Evolutionary conservation across 345 rosid species (phyloP).

Genomic region (Aethionema arabicum): DNA sequence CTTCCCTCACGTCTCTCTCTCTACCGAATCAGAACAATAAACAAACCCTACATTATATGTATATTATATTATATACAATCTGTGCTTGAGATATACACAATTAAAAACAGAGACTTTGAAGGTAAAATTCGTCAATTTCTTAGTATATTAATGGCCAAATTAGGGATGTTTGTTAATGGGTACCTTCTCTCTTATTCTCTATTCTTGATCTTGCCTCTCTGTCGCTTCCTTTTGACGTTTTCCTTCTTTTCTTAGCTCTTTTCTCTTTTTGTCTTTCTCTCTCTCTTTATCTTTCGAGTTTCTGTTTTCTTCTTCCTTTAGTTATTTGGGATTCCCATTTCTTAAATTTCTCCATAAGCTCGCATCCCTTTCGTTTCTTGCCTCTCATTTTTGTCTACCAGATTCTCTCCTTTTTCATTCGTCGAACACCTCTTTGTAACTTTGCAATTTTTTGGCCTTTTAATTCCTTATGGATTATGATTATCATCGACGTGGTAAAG

Average conservation of each 20-base stretch:
- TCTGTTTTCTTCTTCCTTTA: background rate
- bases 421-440: constrained; percentile 10
- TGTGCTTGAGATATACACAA: background rate
- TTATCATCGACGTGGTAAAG: constrained; percentile 36
- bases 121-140: constrained; percentile 7
- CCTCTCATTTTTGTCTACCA: constrained; percentile 33
- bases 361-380: constrained; percentile 24
- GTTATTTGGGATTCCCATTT: constrained; percentile 16
- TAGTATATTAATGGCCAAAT: background rate
- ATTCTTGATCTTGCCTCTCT: constrained; percentile 41
- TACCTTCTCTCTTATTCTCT: constrained; percentile 4
- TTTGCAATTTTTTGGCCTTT: constrained; percentile 12
- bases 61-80: too few relatives aligned
- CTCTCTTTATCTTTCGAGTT: constrained; percentile 5
- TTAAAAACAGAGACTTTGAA: constrained; percentile 32
- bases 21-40: constrained; percentile 5
- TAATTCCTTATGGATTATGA: constrained; percentile 42
- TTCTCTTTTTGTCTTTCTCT: background rate
- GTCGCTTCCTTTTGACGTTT: constrained; percentile 35
- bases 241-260: constrained; percentile 32
- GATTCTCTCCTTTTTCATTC: constrained; percentile 23
- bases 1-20: constrained; percentile 25
- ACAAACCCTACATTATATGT: background rate
- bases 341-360: constrained; percentile 16
- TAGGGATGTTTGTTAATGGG: constrained; percentile 27